phyloP scores from a whole-genome alignment of 192 early-diverging fungal species.

The Coemansia aciculifera region DNA sequence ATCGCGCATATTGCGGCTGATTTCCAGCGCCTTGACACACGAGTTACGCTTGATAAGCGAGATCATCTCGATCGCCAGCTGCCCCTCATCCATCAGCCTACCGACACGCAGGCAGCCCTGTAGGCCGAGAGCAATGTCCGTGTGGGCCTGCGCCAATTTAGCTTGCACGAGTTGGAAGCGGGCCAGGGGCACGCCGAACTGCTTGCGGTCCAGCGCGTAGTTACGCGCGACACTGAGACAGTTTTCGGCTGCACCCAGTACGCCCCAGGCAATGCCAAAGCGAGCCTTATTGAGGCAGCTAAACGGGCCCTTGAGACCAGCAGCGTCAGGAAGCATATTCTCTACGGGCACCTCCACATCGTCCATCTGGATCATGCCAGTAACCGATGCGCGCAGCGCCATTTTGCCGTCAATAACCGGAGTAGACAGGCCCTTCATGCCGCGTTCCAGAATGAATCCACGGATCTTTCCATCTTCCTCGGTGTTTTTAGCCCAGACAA shows the following conservation, averaged over 20 bases:
- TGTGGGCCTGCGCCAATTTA: conserved; percentile 92
- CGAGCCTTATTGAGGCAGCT: conserved; percentile 98
- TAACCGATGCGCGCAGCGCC: conserved; percentile 89
- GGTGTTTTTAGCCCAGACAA: conserved; percentile 90
- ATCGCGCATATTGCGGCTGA: conserved; percentile 87
- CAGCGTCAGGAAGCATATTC: conserved; percentile 88
- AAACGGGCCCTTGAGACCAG: conserved; percentile 92
- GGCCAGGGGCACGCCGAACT: conserved; percentile 92
- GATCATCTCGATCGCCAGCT: conserved; percentile 91
- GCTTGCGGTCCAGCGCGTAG: conserved; percentile 86
- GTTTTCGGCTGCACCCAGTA: conserved; percentile 90
- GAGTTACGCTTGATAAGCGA: conserved; percentile 96
- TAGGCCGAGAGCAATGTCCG: conserved; percentile 88
- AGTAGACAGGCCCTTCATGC: conserved; percentile 87
- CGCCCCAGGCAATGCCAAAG: conserved; percentile 96
- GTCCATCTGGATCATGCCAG: conserved; percentile 99
- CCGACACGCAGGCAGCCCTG: conserved; percentile 90
- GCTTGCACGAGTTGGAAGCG: conserved; percentile 94
- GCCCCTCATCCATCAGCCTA: conserved; percentile 84
- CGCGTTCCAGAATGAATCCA: conserved; percentile 94
- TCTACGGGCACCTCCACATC: conserved; percentile 89
- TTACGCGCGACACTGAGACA: conserved; percentile 87
- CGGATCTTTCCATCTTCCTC: conserved; percentile 82
- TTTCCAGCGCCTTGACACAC: conserved; percentile 89
- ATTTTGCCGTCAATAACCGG: conserved; percentile 95